Percentiles rank a stretch among this genome's conserved stretches.
Conservation (phyloP, 208 protist species). For the Leishmania mexicana region DNA sequence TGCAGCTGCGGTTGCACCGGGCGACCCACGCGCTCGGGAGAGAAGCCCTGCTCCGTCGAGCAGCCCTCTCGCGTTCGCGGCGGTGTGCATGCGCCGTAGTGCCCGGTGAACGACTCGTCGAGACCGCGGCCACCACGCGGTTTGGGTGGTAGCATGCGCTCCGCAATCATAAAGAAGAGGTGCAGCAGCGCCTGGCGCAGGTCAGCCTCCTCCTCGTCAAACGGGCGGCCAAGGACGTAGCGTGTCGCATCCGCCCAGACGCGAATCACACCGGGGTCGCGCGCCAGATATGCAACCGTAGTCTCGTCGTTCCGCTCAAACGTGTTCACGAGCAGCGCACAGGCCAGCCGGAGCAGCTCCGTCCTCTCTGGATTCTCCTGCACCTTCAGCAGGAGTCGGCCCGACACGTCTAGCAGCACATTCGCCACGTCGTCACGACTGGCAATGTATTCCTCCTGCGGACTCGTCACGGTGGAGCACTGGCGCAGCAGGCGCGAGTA, state of each 20-base stretch:
- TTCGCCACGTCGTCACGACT: slow-evolving; percentile 37
- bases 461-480: slow-evolving; percentile 55
- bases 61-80: slow-evolving; percentile 11
- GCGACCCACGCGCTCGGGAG: neutral
- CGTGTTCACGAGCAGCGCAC: slow-evolving; percentile 71
- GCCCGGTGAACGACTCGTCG: slow-evolving; percentile 17
- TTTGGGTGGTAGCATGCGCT: slow-evolving; percentile 53
- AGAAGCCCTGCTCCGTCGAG: neutral
- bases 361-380: slow-evolving; percentile 31
- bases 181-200: slow-evolving; percentile 76
- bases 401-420: slow-evolving; percentile 51
- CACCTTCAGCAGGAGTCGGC: slow-evolving; percentile 39
- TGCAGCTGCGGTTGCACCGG: slow-evolving; percentile 1
- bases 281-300: slow-evolving; percentile 47
- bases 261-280: slow-evolving; percentile 36
- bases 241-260: slow-evolving; percentile 55
- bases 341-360: slow-evolving; percentile 59
- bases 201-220: slow-evolving; percentile 72
- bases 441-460: slow-evolving; percentile 54
- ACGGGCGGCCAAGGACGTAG: slow-evolving; percentile 48
- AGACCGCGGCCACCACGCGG: slow-evolving; percentile 11
- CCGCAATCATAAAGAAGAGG: slow-evolving; percentile 72
- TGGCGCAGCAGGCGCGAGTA: slow-evolving; percentile 59
- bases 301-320: slow-evolving; percentile 73
- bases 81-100: slow-evolving; percentile 29